Percentiles rank a stretch among this genome's conserved stretches.
These are phyloP conservation scores for Pseudopithomyces maydicus DNA, from an alignment of 2,329 filamentous ascomycete genomes.

Conservation along the genomic window DNA sequence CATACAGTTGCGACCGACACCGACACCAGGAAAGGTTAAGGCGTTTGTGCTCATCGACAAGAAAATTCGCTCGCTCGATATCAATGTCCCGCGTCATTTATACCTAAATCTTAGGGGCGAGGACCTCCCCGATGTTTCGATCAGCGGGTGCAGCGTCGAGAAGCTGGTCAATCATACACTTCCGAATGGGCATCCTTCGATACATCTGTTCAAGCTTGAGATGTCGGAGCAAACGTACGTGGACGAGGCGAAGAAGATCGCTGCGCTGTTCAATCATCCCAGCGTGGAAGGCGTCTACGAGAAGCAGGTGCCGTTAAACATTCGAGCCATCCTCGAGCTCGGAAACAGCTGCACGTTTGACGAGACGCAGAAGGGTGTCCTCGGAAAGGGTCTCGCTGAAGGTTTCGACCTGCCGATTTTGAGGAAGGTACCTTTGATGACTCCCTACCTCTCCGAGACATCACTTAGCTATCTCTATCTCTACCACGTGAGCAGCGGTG, in stretches of 20 bases:
- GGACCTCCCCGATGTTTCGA: conserved; percentile 85
- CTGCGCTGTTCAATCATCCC: conserved; percentile 83
- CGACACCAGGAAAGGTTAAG: conserved; percentile 82
- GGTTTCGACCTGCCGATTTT: conserved; percentile 87
- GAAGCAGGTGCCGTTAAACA: conserved; percentile 83
- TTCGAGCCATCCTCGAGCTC: conserved; percentile 85
- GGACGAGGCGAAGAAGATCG: conserved; percentile 80
- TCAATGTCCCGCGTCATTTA: conserved; percentile 86
- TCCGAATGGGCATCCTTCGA: conserved; percentile 92
- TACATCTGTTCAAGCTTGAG: conserved; percentile 91
- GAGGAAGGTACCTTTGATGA: conserved; percentile 68
- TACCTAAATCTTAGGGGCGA: conserved; percentile 90
- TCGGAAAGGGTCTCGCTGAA: conserved; percentile 89
- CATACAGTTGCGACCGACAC: conserved; percentile 81
- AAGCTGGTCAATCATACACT: conserved; percentile 92
- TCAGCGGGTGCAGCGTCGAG: conserved; percentile 85
- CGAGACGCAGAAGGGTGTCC: conserved; percentile 83
- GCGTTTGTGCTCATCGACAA: conserved; percentile 92
- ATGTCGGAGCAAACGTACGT: conserved; percentile 89
- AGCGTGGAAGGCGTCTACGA: conserved; percentile 98
- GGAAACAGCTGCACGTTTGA: conserved; percentile 95
- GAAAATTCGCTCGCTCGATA: conserved; percentile 85
- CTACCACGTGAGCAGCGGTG: conserved; percentile 88
- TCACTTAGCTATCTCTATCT: conserved; percentile 85
- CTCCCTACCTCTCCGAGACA: conserved; percentile 76